Evolutionary conservation across 2,329 filamentous ascomycete species (phyloP).

Genomic region (Apiospora hydei): DNA sequence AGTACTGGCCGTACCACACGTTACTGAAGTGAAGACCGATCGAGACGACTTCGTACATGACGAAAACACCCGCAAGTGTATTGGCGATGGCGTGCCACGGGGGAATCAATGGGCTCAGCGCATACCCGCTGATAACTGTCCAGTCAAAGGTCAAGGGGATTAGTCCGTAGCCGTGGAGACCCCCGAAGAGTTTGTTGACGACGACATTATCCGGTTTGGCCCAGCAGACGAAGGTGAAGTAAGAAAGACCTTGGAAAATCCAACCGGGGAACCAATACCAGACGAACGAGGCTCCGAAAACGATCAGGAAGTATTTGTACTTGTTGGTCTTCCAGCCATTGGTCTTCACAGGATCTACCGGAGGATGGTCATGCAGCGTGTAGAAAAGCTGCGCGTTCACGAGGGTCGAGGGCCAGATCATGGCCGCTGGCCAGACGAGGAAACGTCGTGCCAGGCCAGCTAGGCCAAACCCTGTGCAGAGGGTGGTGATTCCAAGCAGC

Average conservation of each 20-base stretch:
- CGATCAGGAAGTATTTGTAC: constrained; percentile 54
- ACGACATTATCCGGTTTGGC: constrained; percentile 54
- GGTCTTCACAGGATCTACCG: constrained; percentile 47
- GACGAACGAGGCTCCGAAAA: constrained; percentile 50
- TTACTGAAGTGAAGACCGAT: constrained; percentile 41
- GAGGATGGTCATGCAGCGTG: constrained; percentile 48
- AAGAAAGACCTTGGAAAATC: constrained; percentile 56
- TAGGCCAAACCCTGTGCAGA: constrained; percentile 58
- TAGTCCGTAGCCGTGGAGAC: constrained; percentile 45
- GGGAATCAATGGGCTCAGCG: constrained; percentile 20
- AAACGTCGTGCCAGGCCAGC: constrained; percentile 57
- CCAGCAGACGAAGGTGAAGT: constrained; percentile 56
- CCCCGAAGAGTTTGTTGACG: constrained; percentile 59
- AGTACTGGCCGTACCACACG: constrained; percentile 32
- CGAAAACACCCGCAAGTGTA: constrained; percentile 40
- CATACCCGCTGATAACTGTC: constrained; percentile 41
- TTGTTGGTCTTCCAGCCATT: constrained; percentile 54
- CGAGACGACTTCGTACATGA: constrained; percentile 44
- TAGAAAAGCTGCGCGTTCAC: constrained; percentile 57
- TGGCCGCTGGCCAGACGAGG: constrained; percentile 54
- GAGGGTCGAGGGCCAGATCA: constrained; percentile 59
- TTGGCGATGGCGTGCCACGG: constrained; percentile 43
- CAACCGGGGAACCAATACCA: constrained; percentile 64
- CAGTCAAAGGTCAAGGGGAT: constrained; percentile 56
- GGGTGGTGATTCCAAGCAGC: constrained; percentile 51